Evolutionary conservation across 1,284 basidiomycete genomes (phyloP), one percentile per base, ranked within the genome.

Genomic region (Sphaerobolus stellatus): DNA sequence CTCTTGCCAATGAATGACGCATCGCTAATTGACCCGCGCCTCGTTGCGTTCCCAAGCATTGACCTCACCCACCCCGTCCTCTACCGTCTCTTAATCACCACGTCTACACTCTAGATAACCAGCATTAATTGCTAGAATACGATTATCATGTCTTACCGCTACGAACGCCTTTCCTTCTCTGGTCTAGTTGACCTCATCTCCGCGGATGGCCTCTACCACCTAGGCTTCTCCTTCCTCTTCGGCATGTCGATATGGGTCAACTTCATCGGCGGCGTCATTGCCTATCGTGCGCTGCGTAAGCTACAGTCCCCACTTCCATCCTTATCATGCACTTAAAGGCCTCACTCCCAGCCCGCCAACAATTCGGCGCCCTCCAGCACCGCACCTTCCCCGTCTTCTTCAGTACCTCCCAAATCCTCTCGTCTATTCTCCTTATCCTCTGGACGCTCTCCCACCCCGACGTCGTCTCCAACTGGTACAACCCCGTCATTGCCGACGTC

Each of bases 331-430:
- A n/a, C 5, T 38, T 28, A 16, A 48, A 20, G 18, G n/a, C 56
- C 22, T 27, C 18, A 34, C 50, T 16, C 24, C 29, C 61, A 83
- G 82, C 88, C 20, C 78, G 84, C 48, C 82, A 87, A 52, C 83
- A 87, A 57, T 93, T 93, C 61, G 82, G 86, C n/a, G 72, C 78
- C 40, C 78, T 94, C 33, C 90, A 93, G 67, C 82, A 88, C 62
- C 79, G 79, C 61, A 80, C 79, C 0, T 89, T 90, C 69, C 89
- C 91, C 1, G 68, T 87, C 54, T 93, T 90, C 72, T 92, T 93
- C 64, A 68, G 78, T 25, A 68, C 82, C 44, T 85, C 83, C 25
- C 79, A 87, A 36, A 61, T 69, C 18, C 70, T 87, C 30, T 79
- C 84, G 18, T 73, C 79, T 1, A 69, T 71, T 13, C 75, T 93